A percentile compares a stretch with the other conserved stretches of the same genome.
Evolutionary conservation across 2,329 filamentous ascomycete species (phyloP).

Genomic region (Aspergillus pseudoterreus): DNA sequence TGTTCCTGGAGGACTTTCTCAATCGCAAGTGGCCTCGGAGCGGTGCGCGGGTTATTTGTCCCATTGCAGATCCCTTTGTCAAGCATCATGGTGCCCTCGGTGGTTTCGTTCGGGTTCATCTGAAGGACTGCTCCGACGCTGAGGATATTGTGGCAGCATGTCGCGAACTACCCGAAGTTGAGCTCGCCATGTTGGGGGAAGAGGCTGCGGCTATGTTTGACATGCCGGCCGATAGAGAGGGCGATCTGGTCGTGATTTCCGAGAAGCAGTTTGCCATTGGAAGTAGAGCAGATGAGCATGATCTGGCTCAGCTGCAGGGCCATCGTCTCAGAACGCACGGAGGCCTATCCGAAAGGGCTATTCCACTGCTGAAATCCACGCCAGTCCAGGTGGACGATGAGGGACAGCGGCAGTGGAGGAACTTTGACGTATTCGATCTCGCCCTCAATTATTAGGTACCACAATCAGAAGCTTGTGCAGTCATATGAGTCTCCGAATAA

Average conservation of each 20-base stretch:
- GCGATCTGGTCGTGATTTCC: slow-evolving; percentile 40
- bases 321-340: slow-evolving; percentile 39
- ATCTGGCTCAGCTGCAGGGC: slow-evolving; percentile 11
- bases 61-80: slow-evolving; percentile 45
- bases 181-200: slow-evolving; percentile 26
- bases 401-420: neutral
- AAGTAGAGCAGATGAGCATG: slow-evolving; percentile 16
- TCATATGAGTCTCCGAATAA: neutral
- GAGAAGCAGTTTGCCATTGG: slow-evolving; percentile 38
- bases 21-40: slow-evolving; percentile 27
- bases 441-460: neutral
- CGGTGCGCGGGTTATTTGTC: slow-evolving; percentile 40
- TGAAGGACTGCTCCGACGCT: slow-evolving; percentile 17
- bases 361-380: neutral
- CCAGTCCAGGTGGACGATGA: neutral
- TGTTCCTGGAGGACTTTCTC: slow-evolving; percentile 41
- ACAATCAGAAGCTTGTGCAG: neutral
- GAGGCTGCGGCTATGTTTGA: slow-evolving; percentile 34
- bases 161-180: slow-evolving; percentile 28
- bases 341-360: slow-evolving; percentile 36
- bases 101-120: slow-evolving; percentile 41
- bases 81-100: slow-evolving; percentile 43
- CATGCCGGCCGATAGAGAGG: slow-evolving; percentile 40
- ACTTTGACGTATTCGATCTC: neutral
- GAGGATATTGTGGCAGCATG: neutral